Evolutionary conservation across 1,284 basidiomycete genomes (phyloP).

Genomic region (Boletellus deceptivus): DNA sequence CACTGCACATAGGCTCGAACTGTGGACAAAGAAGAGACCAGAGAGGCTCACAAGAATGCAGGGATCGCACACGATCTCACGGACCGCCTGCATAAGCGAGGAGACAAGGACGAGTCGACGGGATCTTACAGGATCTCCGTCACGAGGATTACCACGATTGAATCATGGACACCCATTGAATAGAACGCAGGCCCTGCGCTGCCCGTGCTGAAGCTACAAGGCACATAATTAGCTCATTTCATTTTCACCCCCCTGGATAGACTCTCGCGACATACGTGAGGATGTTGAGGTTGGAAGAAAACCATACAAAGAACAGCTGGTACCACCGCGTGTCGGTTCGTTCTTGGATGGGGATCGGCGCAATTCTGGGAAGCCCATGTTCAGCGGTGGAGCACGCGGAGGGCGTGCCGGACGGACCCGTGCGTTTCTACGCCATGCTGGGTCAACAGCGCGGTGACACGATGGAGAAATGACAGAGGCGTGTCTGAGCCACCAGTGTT

Average conservation of each 20-base stretch:
- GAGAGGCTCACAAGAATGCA: slow-evolving; percentile 52
- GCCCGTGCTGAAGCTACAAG: slow-evolving; percentile 49
- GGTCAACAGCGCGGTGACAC: slow-evolving; percentile 18
- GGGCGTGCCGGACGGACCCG: slow-evolving; percentile 29
- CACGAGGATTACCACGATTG: slow-evolving; percentile 51
- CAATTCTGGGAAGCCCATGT: slow-evolving; percentile 39
- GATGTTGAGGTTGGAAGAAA: slow-evolving; percentile 61
- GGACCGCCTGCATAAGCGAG: background rate
- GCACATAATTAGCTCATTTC: background rate
- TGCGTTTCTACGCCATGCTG: slow-evolving; percentile 38
- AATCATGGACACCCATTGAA: slow-evolving; percentile 50
- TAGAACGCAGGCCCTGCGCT: slow-evolving; percentile 61
- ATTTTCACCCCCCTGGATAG: too few species aligned
- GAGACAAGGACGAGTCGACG: background rate
- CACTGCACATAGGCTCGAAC: slow-evolving; percentile 33
- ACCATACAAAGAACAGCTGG: slow-evolving; percentile 68
- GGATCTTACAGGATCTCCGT: slow-evolving; percentile 53
- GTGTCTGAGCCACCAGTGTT: background rate
- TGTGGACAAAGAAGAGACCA: background rate
- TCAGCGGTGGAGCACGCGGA: background rate
- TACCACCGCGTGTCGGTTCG: slow-evolving; percentile 53
- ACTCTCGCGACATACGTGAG: slow-evolving; percentile 41
- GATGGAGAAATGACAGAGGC: slow-evolving; percentile 17
- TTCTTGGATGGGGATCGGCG: slow-evolving; percentile 45
- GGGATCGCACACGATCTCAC: slow-evolving; percentile 36